These are phyloP conservation scores for Russula sp. DNA, from an alignment of 768 basidiomycete species.

Conservation along the genomic window DNA sequence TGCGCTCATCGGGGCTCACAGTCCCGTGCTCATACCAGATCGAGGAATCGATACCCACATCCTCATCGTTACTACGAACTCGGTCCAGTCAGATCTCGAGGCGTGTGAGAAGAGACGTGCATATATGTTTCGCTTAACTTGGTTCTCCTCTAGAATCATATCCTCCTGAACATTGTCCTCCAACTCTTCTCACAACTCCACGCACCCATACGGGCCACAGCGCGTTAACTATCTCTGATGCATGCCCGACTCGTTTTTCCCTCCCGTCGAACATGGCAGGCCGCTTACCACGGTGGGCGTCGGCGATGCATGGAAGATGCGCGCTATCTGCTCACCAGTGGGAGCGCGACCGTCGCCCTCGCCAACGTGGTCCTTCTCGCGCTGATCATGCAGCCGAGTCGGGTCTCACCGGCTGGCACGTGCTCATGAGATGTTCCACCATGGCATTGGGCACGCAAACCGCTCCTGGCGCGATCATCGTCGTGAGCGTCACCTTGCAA, in stretches of 20 bases:
- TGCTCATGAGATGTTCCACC: slow-evolving; percentile 36
- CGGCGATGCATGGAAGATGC: slow-evolving; percentile 97
- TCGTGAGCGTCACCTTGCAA: no score
- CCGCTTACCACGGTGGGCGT: slow-evolving; percentile 53
- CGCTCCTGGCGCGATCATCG: no score
- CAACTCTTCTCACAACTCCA: slow-evolving; percentile 74
- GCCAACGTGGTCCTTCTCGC: slow-evolving; percentile 76
- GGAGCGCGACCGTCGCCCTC: slow-evolving; percentile 96
- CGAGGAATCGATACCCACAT: slow-evolving; percentile 80
- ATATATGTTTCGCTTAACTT: background rate
- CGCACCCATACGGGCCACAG: slow-evolving; percentile 51
- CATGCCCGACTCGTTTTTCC: slow-evolving; percentile 96
- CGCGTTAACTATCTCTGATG: slow-evolving; percentile 74
- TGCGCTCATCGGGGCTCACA: slow-evolving; percentile 67
- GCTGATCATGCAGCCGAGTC: slow-evolving; percentile 48
- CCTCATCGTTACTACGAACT: slow-evolving; percentile 82
- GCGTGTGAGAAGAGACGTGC: slow-evolving; percentile 31
- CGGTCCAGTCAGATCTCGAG: slow-evolving; percentile 78
- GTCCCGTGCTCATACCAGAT: slow-evolving; percentile 91
- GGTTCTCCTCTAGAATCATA: slow-evolving; percentile 46
- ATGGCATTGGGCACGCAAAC: slow-evolving; percentile 29
- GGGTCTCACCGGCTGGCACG: slow-evolving; percentile 43
- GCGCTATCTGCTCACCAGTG: slow-evolving; percentile 94
- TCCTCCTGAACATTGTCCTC: slow-evolving; percentile 68
- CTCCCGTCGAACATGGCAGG: slow-evolving; percentile 63